A percentile compares a stretch with the other conserved stretches of the same genome.
phyloP scores from a whole-genome alignment of 2,329 filamentous ascomycete genomes.

The Aspergillus sp. region DNA sequence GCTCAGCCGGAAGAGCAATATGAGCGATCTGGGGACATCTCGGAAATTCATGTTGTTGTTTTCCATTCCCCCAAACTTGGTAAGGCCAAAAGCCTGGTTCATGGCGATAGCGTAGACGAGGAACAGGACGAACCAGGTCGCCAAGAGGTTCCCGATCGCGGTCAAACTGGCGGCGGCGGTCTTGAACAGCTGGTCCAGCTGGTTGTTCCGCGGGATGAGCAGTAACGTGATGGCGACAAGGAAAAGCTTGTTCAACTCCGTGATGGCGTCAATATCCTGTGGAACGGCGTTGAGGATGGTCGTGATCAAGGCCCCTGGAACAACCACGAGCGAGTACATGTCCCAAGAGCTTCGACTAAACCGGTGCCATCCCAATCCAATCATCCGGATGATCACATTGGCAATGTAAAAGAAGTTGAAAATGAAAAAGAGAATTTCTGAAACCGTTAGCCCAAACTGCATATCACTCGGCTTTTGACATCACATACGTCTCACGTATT shows the following conservation, averaged over 20 bases:
- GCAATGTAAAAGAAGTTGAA: constrained; percentile 80
- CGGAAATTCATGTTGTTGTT: constrained; percentile 85
- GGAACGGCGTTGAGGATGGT: constrained; percentile 71
- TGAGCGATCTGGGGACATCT: constrained; percentile 88
- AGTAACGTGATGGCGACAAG: constrained; percentile 85
- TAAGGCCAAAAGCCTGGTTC: constrained; percentile 93
- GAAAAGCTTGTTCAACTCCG: constrained; percentile 89
- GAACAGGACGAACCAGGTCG: constrained; percentile 97
- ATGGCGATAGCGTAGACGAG: constrained; percentile 94
- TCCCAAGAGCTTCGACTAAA: constrained; percentile 96
- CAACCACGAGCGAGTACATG: constrained; percentile 76
- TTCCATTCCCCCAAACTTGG: constrained; percentile 74
- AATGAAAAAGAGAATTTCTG: constrained; percentile 71
- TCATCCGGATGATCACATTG: constrained; percentile 80
- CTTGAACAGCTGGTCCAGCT: constrained; percentile 97
- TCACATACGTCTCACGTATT: constrained; percentile 57
- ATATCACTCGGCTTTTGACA: neutral
- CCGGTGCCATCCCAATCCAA: constrained; percentile 86
- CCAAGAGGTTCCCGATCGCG: constrained; percentile 84
- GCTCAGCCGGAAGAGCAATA: constrained; percentile 89
- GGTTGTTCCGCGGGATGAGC: constrained; percentile 93
- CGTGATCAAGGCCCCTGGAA: constrained; percentile 77
- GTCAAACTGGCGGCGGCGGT: constrained; percentile 92
- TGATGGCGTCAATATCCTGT: constrained; percentile 55
- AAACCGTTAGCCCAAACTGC: constrained; percentile 15